These are phyloP conservation scores for Aspergillus bridgeri DNA, from an alignment of 495 filamentous ascomycete genomes.

Conservation along the genomic window DNA sequence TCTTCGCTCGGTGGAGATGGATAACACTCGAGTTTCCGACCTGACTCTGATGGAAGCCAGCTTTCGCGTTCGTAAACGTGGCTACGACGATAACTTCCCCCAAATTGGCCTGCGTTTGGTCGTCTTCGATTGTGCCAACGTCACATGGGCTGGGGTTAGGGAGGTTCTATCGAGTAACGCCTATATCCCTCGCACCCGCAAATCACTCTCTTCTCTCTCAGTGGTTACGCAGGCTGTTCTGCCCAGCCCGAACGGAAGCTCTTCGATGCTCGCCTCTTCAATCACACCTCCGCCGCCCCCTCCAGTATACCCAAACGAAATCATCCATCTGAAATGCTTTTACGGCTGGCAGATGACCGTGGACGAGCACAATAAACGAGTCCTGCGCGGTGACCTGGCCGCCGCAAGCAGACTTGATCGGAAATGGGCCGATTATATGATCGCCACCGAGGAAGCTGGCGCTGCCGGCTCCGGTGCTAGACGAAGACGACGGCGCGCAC, in stretches of 20 bases:
- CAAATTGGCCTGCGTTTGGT: conserved; percentile 69
- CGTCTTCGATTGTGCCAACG: conserved; percentile 82
- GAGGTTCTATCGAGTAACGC: conserved; percentile 84
- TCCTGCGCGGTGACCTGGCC: conserved; percentile 67
- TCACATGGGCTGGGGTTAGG: conserved; percentile 90
- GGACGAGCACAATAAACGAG: conserved; percentile 83
- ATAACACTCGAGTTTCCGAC: conserved; percentile 90
- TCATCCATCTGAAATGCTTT: conserved; percentile 87
- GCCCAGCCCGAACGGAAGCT: conserved; percentile 25
- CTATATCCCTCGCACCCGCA: conserved; percentile 49
- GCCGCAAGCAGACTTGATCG: conserved; percentile 72
- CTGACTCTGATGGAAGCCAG: conserved; percentile 86
- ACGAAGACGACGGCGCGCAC: conserved; percentile 66
- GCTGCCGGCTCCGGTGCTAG: conserved; percentile 61
- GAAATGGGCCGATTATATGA: conserved; percentile 96
- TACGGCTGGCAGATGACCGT: conserved; percentile 94
- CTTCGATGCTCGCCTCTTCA: conserved; percentile 31
- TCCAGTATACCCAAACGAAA: conserved; percentile 59
- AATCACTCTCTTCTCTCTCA: conserved; percentile 23
- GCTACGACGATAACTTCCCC: conserved; percentile 50
- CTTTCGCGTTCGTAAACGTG: conserved; percentile 64
- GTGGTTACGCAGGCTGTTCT: conserved; percentile 28
- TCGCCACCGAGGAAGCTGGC: conserved; percentile 80
- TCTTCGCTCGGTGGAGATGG: conserved; percentile 75
- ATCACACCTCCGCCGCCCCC: conserved; percentile 29